phyloP scores from a whole-genome alignment of 176 grass and related monocot genomes.

The Pontederia paniculata region DNA sequence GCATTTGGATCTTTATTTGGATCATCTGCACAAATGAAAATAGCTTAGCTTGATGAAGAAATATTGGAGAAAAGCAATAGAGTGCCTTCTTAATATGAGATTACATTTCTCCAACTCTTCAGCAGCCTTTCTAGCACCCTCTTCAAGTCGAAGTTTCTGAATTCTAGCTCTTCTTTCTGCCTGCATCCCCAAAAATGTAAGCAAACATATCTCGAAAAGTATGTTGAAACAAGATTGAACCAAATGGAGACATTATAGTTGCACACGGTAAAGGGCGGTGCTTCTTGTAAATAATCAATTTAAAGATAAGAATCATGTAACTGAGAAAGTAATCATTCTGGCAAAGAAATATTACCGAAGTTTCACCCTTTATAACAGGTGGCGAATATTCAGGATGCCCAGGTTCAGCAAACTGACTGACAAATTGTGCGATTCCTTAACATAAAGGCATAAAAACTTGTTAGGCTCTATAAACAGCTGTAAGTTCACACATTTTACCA shows the following conservation, averaged over 20 bases:
- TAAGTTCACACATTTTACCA: too few species aligned
- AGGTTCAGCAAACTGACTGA: constrained; percentile 41
- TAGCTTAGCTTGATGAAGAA: background rate
- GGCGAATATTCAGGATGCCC: constrained; percentile 51
- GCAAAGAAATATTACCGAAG: constrained; percentile 24
- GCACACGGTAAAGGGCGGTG: too few species aligned
- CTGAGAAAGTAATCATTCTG: background rate
- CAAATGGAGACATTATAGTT: too few species aligned
- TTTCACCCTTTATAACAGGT: constrained; percentile 43
- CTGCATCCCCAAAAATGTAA: constrained; percentile 14
- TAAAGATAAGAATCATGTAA: background rate
- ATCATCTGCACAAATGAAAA: constrained; percentile 36
- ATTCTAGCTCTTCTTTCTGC: constrained; percentile 71
- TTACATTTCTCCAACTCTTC: constrained; percentile 66
- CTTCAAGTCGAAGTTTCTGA: constrained; percentile 37
- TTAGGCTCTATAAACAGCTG: too few species aligned
- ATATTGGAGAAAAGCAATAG: background rate
- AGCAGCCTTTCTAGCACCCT: constrained; percentile 60
- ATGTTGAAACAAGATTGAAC: too few species aligned
- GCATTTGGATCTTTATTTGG: constrained; percentile 49
- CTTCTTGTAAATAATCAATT: too few species aligned
- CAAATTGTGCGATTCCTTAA: constrained; percentile 59
- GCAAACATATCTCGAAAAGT: background rate
- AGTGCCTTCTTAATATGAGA: constrained; percentile 4
- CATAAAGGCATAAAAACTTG: background rate